These are phyloP conservation scores for Pistacia integerrima DNA, from an alignment of 345 rosid species.

Conservation along the genomic window DNA sequence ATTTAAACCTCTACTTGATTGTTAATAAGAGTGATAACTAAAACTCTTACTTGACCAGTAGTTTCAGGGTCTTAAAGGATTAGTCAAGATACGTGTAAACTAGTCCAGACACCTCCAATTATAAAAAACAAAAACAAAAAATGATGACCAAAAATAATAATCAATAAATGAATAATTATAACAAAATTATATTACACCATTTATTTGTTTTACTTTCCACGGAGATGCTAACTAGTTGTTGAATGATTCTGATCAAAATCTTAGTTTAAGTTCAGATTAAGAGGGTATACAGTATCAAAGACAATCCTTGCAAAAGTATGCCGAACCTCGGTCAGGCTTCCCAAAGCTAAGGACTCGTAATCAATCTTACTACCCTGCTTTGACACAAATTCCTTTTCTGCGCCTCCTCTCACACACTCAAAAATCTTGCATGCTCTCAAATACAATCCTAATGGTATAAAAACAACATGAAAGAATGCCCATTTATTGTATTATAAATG, in stretches of 20 bases:
- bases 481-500: no score
- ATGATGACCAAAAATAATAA: neutral
- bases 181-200: neutral
- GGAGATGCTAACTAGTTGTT: neutral
- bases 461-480: conserved; percentile 33
- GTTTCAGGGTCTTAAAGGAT: no score
- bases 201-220: neutral
- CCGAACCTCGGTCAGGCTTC: conserved; percentile 53
- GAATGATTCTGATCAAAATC: neutral
- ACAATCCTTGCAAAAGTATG: conserved; percentile 83
- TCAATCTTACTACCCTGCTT: conserved; percentile 63
- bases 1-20: no score
- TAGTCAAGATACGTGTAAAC: no score
- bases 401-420: conserved; percentile 52
- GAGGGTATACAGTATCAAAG: conserved; percentile 80
- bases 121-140: no score
- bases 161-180: conserved; percentile 2
- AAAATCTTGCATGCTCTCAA: conserved; percentile 51
- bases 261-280: conserved; percentile 17
- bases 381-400: conserved; percentile 37
- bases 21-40: no score
- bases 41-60: no score
- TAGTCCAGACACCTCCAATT: no score
- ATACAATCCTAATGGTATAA: conserved; percentile 55
- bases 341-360: conserved; percentile 52